Base-by-base conservation (phyloP, 2,329 filamentous ascomycete genomes). In the Hymenoscyphus fraxineus region DNA sequence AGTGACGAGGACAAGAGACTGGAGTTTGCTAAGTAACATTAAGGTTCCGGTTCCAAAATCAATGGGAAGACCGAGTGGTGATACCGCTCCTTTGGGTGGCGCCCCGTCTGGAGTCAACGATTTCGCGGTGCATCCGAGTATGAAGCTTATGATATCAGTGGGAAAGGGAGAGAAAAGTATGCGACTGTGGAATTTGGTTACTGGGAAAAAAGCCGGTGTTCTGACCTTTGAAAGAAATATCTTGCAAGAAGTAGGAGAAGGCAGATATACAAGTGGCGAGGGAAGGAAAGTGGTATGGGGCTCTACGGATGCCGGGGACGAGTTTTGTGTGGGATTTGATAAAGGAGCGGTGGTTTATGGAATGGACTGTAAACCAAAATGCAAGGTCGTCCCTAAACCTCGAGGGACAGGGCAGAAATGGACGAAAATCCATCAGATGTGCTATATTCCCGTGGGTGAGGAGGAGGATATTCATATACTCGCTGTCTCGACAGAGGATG, bases 111-210 rank as follows among this genome's bases (percentile, higher is more conserved):
- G 95, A 19, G 87, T 98, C 70, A 98, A 97, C 76, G 91, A 93
- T 76, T 96, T 99, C 76, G 92, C 94, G 1, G 90, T 99, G 32
- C 95, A 99, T 76, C 94, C 95, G 0, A 96, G 91, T 76, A 92
- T 96, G 85, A 98, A 97, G 79, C 81, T 99, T 60, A 97, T 98
- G 91, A 87, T 99, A 66, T 96, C 87, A 71, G 93, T 98, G 9
- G 90, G 92, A 70, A 92, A 89, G 72, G 93, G 93, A 69, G 95
- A 99, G 80, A 88, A 87, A 69, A 92, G 89, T 73, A 96, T 99
- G 91, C 83, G 95, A 68, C 78, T 98, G 69, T 99, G 95, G 95
- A 98, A 99, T 74, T 77, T 99, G 68, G 93, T 98, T 69, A 98
- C 94, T 2, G 95, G 93, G 16, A 96, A 94, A 80, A 97, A 97